Base-by-base conservation (phyloP, 352 stramenopile species). In the Phytophthora sp. region DNA sequence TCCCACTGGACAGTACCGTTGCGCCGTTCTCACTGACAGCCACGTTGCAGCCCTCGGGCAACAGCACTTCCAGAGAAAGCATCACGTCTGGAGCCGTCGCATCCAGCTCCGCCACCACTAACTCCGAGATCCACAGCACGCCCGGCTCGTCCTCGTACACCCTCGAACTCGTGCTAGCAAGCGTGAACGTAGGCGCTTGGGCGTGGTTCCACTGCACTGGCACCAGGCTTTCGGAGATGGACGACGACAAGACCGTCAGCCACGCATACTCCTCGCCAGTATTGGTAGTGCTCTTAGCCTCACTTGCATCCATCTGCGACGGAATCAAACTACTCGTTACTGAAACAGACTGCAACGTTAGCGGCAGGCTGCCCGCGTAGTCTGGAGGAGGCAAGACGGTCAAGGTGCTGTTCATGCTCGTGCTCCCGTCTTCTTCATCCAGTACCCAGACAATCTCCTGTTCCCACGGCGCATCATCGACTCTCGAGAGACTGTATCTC, bases 91-190 rank as follows among this genome's bases (percentile, higher is more conserved):
- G 16, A 46, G 57, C 64, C 23, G n/a, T 41, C 6, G 27, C 31
- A 46, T 72, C 64, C 26, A 59, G 7, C 15, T 52, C 41, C 12
- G 50, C 51, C 15, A 69, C 36, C 16, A 31, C 51, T 13, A 72
- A 35, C 36, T 67, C 31, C 23, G 56, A 63, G 23, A 72, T 63
- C 41, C 38, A 58, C 44, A 72, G 6, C 39, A 68, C 58, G 11
- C 26, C 45, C 41, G 58, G 12, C 57, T 68, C 64, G 24, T 72
- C 57, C 39, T 72, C 64, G 30, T 68, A 72, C 39, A 72, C 64
- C 29, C 33, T 63, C 23, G 42, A 59, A 36, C 50, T 67, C 13
- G 41, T 27, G 18, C 63, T 63, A 21, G 7, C 42, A 9, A 72
- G 23, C 1, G 3, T 33, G 21, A 72, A 64, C 13, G 18, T 33